Base-by-base conservation (phyloP, 768 basidiomycete species). In the Fistulinella prunicolor region DNA sequence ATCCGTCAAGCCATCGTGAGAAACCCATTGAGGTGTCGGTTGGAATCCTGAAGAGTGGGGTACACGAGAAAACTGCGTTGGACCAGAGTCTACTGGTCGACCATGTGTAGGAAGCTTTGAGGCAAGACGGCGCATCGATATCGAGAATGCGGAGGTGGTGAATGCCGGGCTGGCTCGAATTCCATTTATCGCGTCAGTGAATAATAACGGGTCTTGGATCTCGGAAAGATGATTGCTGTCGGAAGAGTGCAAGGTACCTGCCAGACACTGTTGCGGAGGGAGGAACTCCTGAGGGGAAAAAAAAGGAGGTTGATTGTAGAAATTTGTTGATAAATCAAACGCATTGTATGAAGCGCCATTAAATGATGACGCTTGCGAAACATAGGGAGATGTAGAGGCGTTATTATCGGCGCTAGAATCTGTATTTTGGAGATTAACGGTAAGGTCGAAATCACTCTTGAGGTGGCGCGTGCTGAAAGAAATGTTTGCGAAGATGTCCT, bases 71-170 rank as follows among this genome's bases (percentile, higher is more conserved):
- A 54, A 23, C 23, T 53, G 38, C 16, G 30, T 34, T 30, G 57
- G 50, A 45, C 56, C 59, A 13, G 53, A 49, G 14, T 59, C 59
- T 37, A 53, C 35, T 19, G 59, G 63, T 41, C 57, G 53, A 30
- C 45, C 46, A 9, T 63, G 50, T 17, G 44, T 32, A 38, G 71
- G 60, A 36, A 59, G 56, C 20, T 66, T 69, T 16, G 66, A 62
- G 39, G 65, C 50, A 29, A 66, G 54, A 17, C 62, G 68, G n/a
- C 63, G 61, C 47, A 56, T 62, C 19, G 71, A 66, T 50, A 66
- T 59, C 32, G 66, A 67, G 30, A 58, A 50, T 28, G 49, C 47
- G 48, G 59, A 49, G 26, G 53, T 28, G 22, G 47, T 48, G 9
- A 49, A 47, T n/a, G 49, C 28, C 30, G 64, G 28, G 13, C 49